Evolutionary conservation across 1,284 basidiomycete genomes (phyloP).

Genomic region (Cryptococcus sp.): DNA sequence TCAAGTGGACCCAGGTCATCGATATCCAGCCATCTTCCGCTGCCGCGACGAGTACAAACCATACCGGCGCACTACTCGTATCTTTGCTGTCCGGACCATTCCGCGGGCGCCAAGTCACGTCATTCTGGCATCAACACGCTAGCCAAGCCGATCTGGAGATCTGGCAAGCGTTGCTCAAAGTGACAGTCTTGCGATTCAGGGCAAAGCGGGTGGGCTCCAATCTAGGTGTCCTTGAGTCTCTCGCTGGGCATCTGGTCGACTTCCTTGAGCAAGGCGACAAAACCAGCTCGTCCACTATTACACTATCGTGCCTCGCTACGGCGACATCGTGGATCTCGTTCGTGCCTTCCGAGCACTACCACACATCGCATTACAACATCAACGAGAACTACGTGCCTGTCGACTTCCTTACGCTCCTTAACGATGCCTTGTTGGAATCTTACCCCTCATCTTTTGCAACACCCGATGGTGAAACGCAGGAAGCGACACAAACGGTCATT

Average conservation of each 20-base stretch:
- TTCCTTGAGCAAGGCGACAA: slow-evolving; percentile 25
- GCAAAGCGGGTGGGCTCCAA: slow-evolving; percentile 43
- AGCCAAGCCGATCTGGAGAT: slow-evolving; percentile 26
- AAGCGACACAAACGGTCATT: not conserved
- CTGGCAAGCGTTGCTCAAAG: slow-evolving; percentile 38
- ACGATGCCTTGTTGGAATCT: slow-evolving; percentile 25
- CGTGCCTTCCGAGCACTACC: slow-evolving; percentile 23
- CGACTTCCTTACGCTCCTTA: slow-evolving; percentile 42
- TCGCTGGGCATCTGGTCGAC: slow-evolving; percentile 43
- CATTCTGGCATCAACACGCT: slow-evolving; percentile 37
- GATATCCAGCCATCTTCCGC: slow-evolving; percentile 29
- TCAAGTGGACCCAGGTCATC: slow-evolving; percentile 35
- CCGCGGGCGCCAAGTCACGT: slow-evolving; percentile 28
- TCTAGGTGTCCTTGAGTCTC: slow-evolving; percentile 43
- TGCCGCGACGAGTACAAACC: slow-evolving; percentile 30
- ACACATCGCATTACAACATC: slow-evolving; percentile 34
- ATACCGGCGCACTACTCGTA: slow-evolving; percentile 45
- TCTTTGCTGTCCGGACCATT: slow-evolving; percentile 44
- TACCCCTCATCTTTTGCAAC: slow-evolving; percentile 22
- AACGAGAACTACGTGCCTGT: slow-evolving; percentile 40
- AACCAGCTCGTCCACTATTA: slow-evolving; percentile 36
- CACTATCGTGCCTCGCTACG: slow-evolving; percentile 38
- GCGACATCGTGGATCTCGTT: slow-evolving; percentile 34
- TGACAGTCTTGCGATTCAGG: slow-evolving; percentile 39
- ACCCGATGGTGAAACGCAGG: not conserved